Evolutionary conservation across 1,139 yeast genomes (phyloP).

Genomic region (Pichia sp.): DNA sequence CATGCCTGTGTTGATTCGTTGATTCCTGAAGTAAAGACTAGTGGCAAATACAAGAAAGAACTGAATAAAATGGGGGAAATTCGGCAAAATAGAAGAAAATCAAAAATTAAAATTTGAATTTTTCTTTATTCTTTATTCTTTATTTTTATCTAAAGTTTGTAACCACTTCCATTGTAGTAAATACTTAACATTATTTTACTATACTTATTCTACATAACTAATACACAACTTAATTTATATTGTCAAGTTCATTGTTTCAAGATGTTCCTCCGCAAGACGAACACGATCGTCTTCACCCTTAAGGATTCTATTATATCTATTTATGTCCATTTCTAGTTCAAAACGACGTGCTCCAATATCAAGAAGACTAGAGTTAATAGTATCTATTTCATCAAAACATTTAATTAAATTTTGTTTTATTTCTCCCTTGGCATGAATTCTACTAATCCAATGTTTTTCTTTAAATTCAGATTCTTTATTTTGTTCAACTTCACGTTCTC

Average conservation of each 20-base stretch:
- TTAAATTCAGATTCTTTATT: conserved; percentile 9
- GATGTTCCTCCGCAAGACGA: conserved; percentile 26
- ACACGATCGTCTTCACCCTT: conserved; percentile 25
- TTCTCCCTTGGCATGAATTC: conserved; percentile 22
- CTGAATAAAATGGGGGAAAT: background rate
- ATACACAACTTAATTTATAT: conserved; percentile 4
- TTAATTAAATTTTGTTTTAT: conserved; percentile 13
- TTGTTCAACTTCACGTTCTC: conserved; percentile 2
- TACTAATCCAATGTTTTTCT: conserved; percentile 25
- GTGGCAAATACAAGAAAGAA: background rate
- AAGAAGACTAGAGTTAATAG: conserved; percentile 17
- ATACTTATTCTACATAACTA: background rate
- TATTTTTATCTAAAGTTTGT: background rate
- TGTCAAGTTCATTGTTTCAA: conserved; percentile 26
- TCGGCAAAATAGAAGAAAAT: background rate
- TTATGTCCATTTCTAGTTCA: conserved; percentile 26
- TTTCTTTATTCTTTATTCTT: background rate
- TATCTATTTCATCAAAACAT: conserved; percentile 22
- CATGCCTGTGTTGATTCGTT: background rate
- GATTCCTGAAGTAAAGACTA: background rate
- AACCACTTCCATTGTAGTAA: background rate
- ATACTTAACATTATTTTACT: background rate
- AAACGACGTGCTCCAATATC: conserved; percentile 17
- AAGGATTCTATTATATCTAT: conserved; percentile 21
- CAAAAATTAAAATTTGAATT: background rate